Evolutionary conservation across 2,329 filamentous ascomycete genomes (phyloP).

Genomic region (Didymella glomerata): DNA sequence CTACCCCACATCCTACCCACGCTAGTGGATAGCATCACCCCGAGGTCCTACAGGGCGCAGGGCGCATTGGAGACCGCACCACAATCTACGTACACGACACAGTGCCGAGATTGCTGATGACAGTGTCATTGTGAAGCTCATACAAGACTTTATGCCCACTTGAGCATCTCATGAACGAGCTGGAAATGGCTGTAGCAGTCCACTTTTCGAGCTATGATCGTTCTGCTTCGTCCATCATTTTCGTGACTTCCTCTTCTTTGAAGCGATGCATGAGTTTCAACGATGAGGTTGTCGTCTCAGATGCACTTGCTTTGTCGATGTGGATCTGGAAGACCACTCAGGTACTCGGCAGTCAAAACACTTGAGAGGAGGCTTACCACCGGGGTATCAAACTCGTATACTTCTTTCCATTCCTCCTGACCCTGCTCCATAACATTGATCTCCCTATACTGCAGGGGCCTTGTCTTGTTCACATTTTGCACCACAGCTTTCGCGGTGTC

Average conservation of each 20-base stretch:
- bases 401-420: constrained; percentile 70
- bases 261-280: constrained; percentile 83
- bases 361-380: constrained; percentile 64
- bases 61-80: neutral
- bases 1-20: constrained; percentile 30
- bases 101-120: neutral
- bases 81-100: neutral
- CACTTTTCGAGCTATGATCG: constrained; percentile 9
- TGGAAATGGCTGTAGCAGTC: neutral
- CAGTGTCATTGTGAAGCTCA: neutral
- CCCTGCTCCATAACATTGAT: constrained; percentile 73
- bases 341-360: constrained; percentile 27
- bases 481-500: constrained; percentile 72
- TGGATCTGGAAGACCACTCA: constrained; percentile 59
- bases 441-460: constrained; percentile 74
- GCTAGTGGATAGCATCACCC: constrained; percentile 23
- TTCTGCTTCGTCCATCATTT: constrained; percentile 69
- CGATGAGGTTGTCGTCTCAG: constrained; percentile 64
- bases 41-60: constrained; percentile 16
- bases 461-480: constrained; percentile 70
- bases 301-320: constrained; percentile 63
- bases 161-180: neutral
- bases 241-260: constrained; percentile 69
- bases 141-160: neutral
- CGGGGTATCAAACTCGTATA: constrained; percentile 84